Evolutionary conservation across 2,329 filamentous ascomycete species (phyloP).

Genomic region (Aspergillus arachidicola): DNA sequence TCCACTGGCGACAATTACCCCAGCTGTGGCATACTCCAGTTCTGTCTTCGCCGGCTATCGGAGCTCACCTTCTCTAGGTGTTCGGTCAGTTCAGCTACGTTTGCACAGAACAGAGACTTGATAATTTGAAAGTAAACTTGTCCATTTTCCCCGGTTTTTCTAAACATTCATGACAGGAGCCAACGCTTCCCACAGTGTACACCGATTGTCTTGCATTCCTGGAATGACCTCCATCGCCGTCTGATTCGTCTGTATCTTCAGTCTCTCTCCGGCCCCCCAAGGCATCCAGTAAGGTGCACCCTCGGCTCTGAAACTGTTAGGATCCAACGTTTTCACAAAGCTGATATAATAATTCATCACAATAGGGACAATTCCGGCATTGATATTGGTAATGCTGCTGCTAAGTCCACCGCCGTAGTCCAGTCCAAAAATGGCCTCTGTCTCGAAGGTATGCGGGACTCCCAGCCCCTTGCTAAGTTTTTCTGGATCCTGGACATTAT

Average conservation of each 20-base stretch:
- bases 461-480: constrained; percentile 41
- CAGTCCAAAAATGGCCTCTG: constrained; percentile 30
- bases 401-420: constrained; percentile 39
- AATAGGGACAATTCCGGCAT: constrained; percentile 34
- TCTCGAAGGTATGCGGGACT: constrained; percentile 40
- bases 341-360: constrained; percentile 49
- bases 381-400: constrained; percentile 34
- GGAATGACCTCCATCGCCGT: constrained; percentile 13
- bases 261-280: constrained; percentile 5
- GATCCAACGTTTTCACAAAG: constrained; percentile 47
- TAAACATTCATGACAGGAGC: constrained; percentile 5
- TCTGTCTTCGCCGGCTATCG: too few relatives aligned
- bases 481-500: constrained; percentile 47
- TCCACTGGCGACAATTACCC: too few relatives aligned
- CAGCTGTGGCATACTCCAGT: too few relatives aligned
- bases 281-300: constrained; percentile 3
- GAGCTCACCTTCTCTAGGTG: too few relatives aligned
- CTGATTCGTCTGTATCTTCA: constrained; percentile 15
- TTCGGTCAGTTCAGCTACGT: too few relatives aligned
- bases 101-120: too few relatives aligned
- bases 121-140: too few relatives aligned
- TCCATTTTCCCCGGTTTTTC: background rate
- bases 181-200: constrained; percentile 1
- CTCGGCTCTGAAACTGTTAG: constrained; percentile 17
- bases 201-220: background rate